Conservation (phyloP, 371 early-diverging fungal genomes). For the Syncephalis plumigaleata region DNA sequence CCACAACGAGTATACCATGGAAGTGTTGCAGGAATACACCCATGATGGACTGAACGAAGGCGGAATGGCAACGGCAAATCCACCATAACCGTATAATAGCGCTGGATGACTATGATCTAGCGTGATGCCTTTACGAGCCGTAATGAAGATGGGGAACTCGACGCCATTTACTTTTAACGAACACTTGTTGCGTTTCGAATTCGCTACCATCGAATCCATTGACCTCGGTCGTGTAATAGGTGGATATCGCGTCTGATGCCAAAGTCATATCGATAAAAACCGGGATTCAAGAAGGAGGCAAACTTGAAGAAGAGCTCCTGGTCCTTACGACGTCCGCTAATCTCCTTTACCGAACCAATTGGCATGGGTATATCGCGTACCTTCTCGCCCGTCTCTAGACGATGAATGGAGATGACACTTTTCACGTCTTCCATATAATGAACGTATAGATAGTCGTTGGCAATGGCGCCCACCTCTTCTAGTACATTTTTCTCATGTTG, state of each 20-base stretch:
- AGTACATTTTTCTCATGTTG: slow-evolving; percentile 25
- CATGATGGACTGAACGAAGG: slow-evolving; percentile 21
- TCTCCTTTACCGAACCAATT: slow-evolving; percentile 10
- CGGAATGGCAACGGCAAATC: slow-evolving; percentile 28
- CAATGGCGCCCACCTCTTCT: slow-evolving; percentile 12
- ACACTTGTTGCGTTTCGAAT: slow-evolving; percentile 34
- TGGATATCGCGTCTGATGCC: slow-evolving; percentile 5
- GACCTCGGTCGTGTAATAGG: slow-evolving; percentile 20
- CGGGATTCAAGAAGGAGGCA: slow-evolving; percentile 29
- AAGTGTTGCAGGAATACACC: slow-evolving; percentile 25
- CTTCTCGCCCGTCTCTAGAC: slow-evolving; percentile 11
- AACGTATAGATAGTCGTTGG: slow-evolving; percentile 29
- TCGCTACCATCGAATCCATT: slow-evolving; percentile 19
- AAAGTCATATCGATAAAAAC: slow-evolving; percentile 23
- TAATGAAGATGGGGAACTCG: slow-evolving; percentile 44
- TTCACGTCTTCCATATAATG: slow-evolving; percentile 38
- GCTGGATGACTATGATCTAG: slow-evolving; percentile 31
- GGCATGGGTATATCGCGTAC: slow-evolving; percentile 11
- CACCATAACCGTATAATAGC: slow-evolving; percentile 42
- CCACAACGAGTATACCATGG: slow-evolving; percentile 15
- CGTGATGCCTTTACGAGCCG: slow-evolving; percentile 8
- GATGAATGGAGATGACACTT: slow-evolving; percentile 7
- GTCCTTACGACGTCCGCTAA: slow-evolving; percentile 8
- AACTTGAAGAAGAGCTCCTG: slow-evolving; percentile 24
- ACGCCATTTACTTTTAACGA: slow-evolving; percentile 36